Evolutionary conservation across 2,329 filamentous ascomycete species (phyloP).

Genomic region (Parastagonospora avenae): DNA sequence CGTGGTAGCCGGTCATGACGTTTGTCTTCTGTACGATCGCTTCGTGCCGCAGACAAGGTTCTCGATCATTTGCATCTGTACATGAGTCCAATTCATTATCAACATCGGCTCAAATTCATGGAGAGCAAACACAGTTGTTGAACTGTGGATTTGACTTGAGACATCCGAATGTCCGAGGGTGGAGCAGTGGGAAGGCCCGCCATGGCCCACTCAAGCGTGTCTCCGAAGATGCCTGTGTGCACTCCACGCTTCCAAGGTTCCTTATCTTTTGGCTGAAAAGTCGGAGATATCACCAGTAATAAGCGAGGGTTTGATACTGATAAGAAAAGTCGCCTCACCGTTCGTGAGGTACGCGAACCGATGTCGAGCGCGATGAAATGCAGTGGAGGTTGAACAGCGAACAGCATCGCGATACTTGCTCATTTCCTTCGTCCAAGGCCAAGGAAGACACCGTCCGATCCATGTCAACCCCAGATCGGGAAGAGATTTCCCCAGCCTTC

Average conservation of each 20-base stretch:
- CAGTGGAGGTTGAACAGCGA: neutral
- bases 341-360: neutral
- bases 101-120: too few relatives aligned
- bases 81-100: too few relatives aligned
- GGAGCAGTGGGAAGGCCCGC: conserved; percentile 1
- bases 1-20: neutral
- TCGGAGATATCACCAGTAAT: conserved; percentile 1
- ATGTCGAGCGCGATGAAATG: neutral
- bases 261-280: neutral
- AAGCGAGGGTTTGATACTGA: neutral
- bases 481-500: neutral
- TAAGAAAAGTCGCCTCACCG: neutral
- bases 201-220: neutral
- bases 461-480: conserved; percentile 1
- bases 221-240: neutral
- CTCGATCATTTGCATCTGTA: neutral
- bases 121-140: neutral
- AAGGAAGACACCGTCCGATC: neutral
- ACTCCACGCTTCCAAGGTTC: conserved; percentile 1
- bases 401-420: neutral
- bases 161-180: conserved; percentile 1
- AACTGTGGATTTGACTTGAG: neutral
- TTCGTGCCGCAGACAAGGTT: conserved; percentile 6
- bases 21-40: conserved; percentile 2
- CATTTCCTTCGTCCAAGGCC: neutral